Percentiles rank a stretch among this genome's conserved stretches.
Evolutionary conservation across 371 early-diverging fungal species (phyloP).

Genomic region (Rhizopus delemar): DNA sequence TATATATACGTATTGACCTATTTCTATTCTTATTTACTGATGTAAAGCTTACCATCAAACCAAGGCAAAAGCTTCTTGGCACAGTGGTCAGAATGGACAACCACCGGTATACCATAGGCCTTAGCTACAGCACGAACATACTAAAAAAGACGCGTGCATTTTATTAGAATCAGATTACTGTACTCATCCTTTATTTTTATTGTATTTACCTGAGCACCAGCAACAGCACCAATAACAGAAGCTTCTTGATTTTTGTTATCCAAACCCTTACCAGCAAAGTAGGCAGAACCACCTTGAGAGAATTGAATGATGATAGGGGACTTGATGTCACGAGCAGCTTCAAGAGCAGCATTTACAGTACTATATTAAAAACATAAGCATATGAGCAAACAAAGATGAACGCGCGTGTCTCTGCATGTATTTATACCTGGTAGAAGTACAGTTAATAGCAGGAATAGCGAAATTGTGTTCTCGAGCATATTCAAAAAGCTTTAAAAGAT

Average conservation of each 20-base stretch:
- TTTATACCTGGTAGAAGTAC: constrained; percentile 77
- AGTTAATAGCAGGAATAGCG: constrained; percentile 94
- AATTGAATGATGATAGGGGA: constrained; percentile 91
- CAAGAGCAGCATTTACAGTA: constrained; percentile 86
- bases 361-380: constrained; percentile 27
- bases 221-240: constrained; percentile 84
- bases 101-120: constrained; percentile 87
- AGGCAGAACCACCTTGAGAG: constrained; percentile 89
- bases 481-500: constrained; percentile 81
- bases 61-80: constrained; percentile 92
- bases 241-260: constrained; percentile 85
- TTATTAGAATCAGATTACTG: no score
- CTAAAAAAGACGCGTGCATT: constrained; percentile 6
- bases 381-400: not conserved
- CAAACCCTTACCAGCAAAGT: constrained; percentile 88
- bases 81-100: constrained; percentile 92
- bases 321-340: constrained; percentile 89
- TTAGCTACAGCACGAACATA: constrained; percentile 84
- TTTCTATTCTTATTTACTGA: not conserved
- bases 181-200: no score
- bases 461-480: constrained; percentile 82
- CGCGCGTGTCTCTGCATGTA: constrained; percentile 5
- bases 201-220: constrained; percentile 71
- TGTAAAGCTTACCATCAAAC: constrained; percentile 71
- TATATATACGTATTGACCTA: not conserved